Evolutionary conservation across 83 land plant species (phyloP).

Genomic region (Isoetes engelmannii): DNA sequence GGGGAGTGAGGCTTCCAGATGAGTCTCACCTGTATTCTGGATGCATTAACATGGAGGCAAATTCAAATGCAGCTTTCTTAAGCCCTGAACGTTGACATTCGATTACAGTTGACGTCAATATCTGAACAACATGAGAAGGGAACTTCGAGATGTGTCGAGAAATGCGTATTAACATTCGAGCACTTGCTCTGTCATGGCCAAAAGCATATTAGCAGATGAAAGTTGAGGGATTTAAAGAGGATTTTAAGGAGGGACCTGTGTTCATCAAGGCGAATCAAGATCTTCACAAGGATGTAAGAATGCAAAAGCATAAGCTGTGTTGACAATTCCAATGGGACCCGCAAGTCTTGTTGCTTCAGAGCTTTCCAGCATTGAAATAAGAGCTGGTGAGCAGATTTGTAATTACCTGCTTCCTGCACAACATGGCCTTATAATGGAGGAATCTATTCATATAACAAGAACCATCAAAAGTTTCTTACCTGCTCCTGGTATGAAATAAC

Average conservation of each 20-base stretch:
- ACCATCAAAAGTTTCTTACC: conserved; percentile 5
- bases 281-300: conserved; percentile 35
- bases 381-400: conserved; percentile 33
- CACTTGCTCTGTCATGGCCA: conserved; percentile 21
- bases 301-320: conserved; percentile 32
- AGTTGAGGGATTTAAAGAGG: background rate
- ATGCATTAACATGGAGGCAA: conserved; percentile 31
- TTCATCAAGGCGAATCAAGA: conserved; percentile 25
- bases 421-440: background rate
- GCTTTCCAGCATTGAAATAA: conserved; percentile 23
- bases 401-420: conserved; percentile 30
- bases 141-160: conserved; percentile 29
- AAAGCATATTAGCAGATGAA: background rate
- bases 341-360: conserved; percentile 7
- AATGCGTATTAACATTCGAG: conserved; percentile 30
- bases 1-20: background rate
- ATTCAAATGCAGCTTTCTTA: conserved; percentile 31
- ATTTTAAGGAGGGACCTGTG: conserved; percentile 19
- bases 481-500: conserved; percentile 26
- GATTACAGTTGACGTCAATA: conserved; percentile 34
- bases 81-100: conserved; percentile 37
- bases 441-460: background rate
- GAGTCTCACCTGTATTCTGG: conserved; percentile 27
- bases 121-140: conserved; percentile 39
- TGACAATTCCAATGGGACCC: conserved; percentile 17